Evolutionary conservation across 1,284 basidiomycete species (phyloP), one percentile per base, ranked within the genome.

Genomic region (Apiotrichum gracile): DNA sequence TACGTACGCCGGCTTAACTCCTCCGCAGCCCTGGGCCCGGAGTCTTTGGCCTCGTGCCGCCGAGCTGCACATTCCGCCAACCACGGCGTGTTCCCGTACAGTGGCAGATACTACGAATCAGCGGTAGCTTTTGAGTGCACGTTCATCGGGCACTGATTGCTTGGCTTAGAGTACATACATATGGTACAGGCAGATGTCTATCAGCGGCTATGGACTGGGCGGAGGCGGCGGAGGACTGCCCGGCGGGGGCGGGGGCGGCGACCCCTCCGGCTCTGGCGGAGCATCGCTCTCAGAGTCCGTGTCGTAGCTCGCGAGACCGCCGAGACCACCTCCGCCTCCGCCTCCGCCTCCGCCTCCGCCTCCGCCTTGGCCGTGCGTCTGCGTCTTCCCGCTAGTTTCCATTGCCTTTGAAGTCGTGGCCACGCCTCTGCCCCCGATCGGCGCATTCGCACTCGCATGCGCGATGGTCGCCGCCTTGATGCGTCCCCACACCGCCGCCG

Each of bases 401-500:
- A 10, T 8, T 17, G 26, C 7, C 7, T 5, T 55, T 57, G 51
- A 56, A 33, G 34, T 16, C 0, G 22, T 24, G 3, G 21, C 19
- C 14, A 17, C 34, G 29, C 26, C 13, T 9, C 27, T 29, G 8
- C 43, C 22, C 9, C 43, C 27, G 12, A 19, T 29, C 10, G 24
- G 8, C 22, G 14, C 16, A 16, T 25, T 17, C 14, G 25, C 16
- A 2, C 37, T 4, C 33, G 25, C 16, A 19, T 24, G 21, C 29
- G 25, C 21, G 14, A 39, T 39, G 22, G 26, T 31, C 5, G 38
- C 39, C 5, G 39, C 50, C 6, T 47, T 44, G 1, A 54, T 47
- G 4, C 52, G 55, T 16, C 64, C 60, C 89, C 90, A 91, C 4
- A 79, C 77, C 3, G 75, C 70, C 44, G 78, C 77, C 83, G 85